Evolutionary conservation across 306 rosid genomes (phyloP), one percentile per base, ranked within the genome.

Genomic region (Casuarina equisetifolia): DNA sequence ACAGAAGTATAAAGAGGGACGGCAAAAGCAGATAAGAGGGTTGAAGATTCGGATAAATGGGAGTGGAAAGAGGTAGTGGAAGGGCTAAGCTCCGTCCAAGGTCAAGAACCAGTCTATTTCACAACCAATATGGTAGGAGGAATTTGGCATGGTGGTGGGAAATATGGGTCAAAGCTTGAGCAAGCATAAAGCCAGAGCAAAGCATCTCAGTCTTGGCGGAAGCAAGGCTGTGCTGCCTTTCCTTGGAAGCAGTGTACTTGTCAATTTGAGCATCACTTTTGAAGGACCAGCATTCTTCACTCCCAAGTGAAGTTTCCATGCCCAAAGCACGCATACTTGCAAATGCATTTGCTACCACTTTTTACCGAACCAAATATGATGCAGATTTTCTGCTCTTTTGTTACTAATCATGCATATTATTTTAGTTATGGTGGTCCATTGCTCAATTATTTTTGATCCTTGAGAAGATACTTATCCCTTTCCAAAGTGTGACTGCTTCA

Each of bases 231-330:
- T 79, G 84, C 80, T 78, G 58, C 77, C 81, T 76, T 83, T 78
- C 73, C 58, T 40, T 70, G 43, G 78, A 55, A 84, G 83, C 38
- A 79, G 81, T 76, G 81, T 85, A 48, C 13, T 82, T 75, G 84
- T 83, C 77, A 61, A 69, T 55, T 86, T 46, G 43, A 39, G 85
- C 79, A 51, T 79, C 82, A 71, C 72, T 77, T 87, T 82, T 74
- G 71, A 40, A 85, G 77, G 76, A 59, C 74, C 78, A 74, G 77
- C 80, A 85, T 83, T 78, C 91, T 88, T 88, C 59, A 54, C 91
- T 81, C 89, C 81, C 76, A 88, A 86, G 92, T 87, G 82, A 85
- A 86, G 90, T 80, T 77, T 83, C 52, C 72, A 40, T 46, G 67
- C 75, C 75, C 49, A 36, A 73, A 58, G 42, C 57, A 51, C 35